A percentile compares a stretch with the other conserved stretches of the same genome.
phyloP scores from a whole-genome alignment of 768 basidiomycete genomes.

The Ramaria sp. region DNA sequence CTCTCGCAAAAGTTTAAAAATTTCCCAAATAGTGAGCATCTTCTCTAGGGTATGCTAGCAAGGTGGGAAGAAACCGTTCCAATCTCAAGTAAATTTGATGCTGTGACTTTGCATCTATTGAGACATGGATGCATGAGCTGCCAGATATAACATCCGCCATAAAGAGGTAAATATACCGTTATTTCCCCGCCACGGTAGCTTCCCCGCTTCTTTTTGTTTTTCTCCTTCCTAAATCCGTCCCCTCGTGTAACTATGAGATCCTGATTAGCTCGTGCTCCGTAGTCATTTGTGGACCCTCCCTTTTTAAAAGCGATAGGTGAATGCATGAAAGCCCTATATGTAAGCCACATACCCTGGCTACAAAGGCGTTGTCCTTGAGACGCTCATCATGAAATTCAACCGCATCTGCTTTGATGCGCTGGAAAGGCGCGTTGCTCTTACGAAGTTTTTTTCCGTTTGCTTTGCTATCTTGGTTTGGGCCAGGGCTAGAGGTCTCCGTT shows the following conservation, averaged over 20 bases:
- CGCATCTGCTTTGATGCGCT: slow-evolving; percentile 60
- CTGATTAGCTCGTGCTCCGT: slow-evolving; percentile 73
- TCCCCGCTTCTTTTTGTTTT: slow-evolving; percentile 98
- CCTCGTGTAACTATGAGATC: slow-evolving; percentile 92
- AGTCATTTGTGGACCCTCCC: slow-evolving; percentile 66
- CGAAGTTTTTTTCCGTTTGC: slow-evolving; percentile 23
- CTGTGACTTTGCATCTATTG: slow-evolving; percentile 70
- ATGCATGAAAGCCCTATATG: slow-evolving; percentile 3
- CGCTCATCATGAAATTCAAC: slow-evolving; percentile 36
- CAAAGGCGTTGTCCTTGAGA: slow-evolving; percentile 67
- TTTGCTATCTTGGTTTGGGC: slow-evolving; percentile 13
- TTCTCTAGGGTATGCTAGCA: not conserved
- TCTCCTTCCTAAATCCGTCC: slow-evolving; percentile 94
- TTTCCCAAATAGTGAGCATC: too few species aligned
- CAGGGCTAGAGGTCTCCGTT: not conserved
- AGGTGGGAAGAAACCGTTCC: too few species aligned
- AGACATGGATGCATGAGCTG: slow-evolving; percentile 1
- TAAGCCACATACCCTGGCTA: slow-evolving; percentile 46
- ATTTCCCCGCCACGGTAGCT: slow-evolving; percentile 94
- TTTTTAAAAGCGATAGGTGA: slow-evolving; percentile 15
- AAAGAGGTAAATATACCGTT: slow-evolving; percentile 43
- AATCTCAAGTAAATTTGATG: slow-evolving; percentile 56
- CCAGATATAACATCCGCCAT: not conserved
- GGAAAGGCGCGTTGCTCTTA: slow-evolving; percentile 58
- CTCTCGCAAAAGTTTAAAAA: not conserved